phyloP scores from a whole-genome alignment of 371 early-diverging fungal genomes.

The Mortierella sp. region DNA sequence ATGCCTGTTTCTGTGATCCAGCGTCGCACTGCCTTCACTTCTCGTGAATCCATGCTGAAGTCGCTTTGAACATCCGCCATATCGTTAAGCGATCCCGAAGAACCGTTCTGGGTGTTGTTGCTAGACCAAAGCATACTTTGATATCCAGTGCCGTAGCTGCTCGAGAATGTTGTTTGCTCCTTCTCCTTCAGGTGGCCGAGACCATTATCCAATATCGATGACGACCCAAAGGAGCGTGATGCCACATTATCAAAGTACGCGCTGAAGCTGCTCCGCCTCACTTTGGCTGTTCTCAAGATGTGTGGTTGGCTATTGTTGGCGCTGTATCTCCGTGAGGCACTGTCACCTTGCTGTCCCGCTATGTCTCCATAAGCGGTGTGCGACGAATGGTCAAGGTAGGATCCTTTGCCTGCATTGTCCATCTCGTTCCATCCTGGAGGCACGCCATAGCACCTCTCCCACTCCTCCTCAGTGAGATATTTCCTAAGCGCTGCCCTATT shows the following conservation, averaged over 20 bases:
- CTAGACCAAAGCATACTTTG: conserved; percentile 22
- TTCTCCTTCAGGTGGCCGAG: conserved; percentile 41
- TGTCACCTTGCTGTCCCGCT: conserved; percentile 1
- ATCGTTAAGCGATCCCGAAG: conserved; percentile 15
- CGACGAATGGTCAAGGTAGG: conserved; percentile 15
- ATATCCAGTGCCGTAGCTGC: conserved; percentile 20
- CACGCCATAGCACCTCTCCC: conserved; percentile 18
- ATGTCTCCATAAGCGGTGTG: conserved; percentile 4
- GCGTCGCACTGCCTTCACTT: conserved; percentile 38
- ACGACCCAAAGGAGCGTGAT: conserved; percentile 26
- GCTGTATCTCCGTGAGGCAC: conserved; percentile 14
- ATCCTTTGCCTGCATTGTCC: conserved; percentile 17
- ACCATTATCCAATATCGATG: conserved; percentile 28
- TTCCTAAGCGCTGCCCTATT: conserved; percentile 29
- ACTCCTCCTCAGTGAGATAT: conserved; percentile 29
- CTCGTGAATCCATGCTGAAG: conserved; percentile 47
- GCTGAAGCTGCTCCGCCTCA: conserved; percentile 49
- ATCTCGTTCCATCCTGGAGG: conserved; percentile 9
- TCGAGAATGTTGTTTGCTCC: conserved; percentile 30
- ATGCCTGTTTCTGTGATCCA: conserved; percentile 46
- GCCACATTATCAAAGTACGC: conserved; percentile 46
- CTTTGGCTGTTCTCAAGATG: conserved; percentile 14
- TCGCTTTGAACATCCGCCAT: conserved; percentile 27
- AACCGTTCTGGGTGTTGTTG: conserved; percentile 12
- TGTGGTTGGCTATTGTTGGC: conserved; percentile 18